Evolutionary conservation across 2,329 filamentous ascomycete genomes (phyloP).

Genomic region (Ceratocystis variospora): DNA sequence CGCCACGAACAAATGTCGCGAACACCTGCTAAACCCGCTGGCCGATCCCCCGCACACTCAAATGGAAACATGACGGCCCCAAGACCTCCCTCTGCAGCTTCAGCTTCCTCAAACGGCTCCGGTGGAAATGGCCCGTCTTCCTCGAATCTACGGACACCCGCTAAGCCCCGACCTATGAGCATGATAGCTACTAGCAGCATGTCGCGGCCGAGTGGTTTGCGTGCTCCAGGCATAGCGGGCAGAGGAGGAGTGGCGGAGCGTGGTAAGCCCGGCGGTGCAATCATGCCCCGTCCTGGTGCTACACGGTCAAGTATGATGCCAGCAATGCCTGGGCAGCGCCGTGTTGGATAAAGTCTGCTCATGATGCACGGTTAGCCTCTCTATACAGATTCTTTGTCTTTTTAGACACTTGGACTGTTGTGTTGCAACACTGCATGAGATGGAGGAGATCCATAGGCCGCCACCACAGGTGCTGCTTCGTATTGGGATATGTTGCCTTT

Average conservation of each 20-base stretch:
- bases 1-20: slow-evolving; percentile 21
- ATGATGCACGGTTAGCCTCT: neutral
- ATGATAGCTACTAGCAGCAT: slow-evolving; percentile 43
- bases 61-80: slow-evolving; percentile 5
- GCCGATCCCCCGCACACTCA: slow-evolving; percentile 21
- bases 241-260: slow-evolving; percentile 27
- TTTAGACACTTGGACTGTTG: neutral
- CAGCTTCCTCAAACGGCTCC: slow-evolving; percentile 17
- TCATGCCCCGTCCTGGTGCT: slow-evolving; percentile 36
- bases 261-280: slow-evolving; percentile 32
- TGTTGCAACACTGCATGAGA: neutral
- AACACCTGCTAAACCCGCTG: slow-evolving; percentile 21
- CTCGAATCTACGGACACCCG: slow-evolving; percentile 23
- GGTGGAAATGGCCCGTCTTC: slow-evolving; percentile 11
- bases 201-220: slow-evolving; percentile 42
- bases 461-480: neutral
- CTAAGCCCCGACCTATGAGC: slow-evolving; percentile 27
- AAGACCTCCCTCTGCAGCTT: slow-evolving; percentile 17
- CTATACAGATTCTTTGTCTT: neutral
- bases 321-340: slow-evolving; percentile 60
- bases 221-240: slow-evolving; percentile 41
- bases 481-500: neutral
- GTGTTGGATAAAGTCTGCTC: slow-evolving; percentile 20
- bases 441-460: neutral
- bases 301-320: slow-evolving; percentile 61